Evolutionary conservation across 2,329 filamentous ascomycete genomes (phyloP), one percentile per base, ranked within the genome.

Genomic region (Sarocladium oryzae): DNA sequence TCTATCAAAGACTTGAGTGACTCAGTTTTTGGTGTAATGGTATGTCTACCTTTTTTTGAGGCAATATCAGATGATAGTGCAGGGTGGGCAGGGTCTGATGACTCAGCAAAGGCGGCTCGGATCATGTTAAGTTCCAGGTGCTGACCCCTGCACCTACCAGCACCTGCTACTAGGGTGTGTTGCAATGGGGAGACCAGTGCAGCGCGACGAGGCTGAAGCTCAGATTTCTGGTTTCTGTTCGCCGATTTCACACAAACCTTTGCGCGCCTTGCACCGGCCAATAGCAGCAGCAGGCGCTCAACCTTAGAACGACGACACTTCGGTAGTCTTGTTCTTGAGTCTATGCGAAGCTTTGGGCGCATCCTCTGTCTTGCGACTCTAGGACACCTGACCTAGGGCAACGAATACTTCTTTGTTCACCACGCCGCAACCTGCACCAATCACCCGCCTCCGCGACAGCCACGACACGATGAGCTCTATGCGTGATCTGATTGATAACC

Each of bases 401-500:
- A 16, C 23, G n/a, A n/a, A n/a, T n/a, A n/a, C 21, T 45, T 45
- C n/a, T 13, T 45, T 28, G 10, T 10, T 10, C 37, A 41, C 37
- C 37, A 9, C 23, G n/a, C n/a, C 37, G 4, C 4, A 20, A 10
- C 8, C 37, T 24, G 28, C 28, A 30, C 7, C 40, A 30, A 21
- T 28, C 9, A 23, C 24, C 4, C 11, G 26, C 28, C 9, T 33
- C 15, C 30, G n/a, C 28, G 28, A 20, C 15, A 48, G 11, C n/a
- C n/a, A 1, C 55, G 62, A 58, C 66, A 79, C 63, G 15, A 85
- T 85, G 82, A 84, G 79, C 65, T 75, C 68, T 46, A 84, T 88
- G 79, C 81, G 79, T 67, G 84, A 90, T 65, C 75, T 96, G 64
- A 85, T 99, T 62, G 85, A 92, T 60, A 84, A 84, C 57, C 85